Evolutionary conservation across 768 basidiomycete genomes (phyloP).

Genomic region (Albatrellus ellisii): DNA sequence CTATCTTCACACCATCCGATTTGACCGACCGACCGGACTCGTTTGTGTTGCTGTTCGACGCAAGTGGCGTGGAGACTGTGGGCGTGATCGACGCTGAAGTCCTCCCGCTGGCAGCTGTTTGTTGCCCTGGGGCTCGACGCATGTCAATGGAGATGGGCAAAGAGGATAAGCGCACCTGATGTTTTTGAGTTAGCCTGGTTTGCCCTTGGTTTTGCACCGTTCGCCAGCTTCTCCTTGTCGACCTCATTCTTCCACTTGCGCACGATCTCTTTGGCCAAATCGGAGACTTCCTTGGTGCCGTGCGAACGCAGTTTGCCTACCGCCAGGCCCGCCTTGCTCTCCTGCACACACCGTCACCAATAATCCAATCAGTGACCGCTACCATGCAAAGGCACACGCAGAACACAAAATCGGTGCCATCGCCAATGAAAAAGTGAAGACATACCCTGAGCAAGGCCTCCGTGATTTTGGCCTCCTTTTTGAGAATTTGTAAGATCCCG

Average conservation of each 20-base stretch:
- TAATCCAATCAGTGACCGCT: neutral
- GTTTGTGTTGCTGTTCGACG: conserved; percentile 18
- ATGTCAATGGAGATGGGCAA: neutral
- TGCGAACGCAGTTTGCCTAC: conserved; percentile 82
- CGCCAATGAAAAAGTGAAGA: conserved; percentile 18
- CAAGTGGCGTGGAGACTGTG: conserved; percentile 5
- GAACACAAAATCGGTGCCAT: no score
- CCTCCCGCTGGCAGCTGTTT: conserved; percentile 15
- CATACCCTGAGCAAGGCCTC: conserved; percentile 65
- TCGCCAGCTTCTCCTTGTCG: conserved; percentile 43
- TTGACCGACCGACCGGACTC: conserved; percentile 41
- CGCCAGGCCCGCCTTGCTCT: conserved; percentile 85
- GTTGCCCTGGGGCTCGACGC: neutral
- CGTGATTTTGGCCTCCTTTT: conserved; percentile 54
- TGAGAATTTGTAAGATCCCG: conserved; percentile 46
- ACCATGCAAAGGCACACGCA: no score
- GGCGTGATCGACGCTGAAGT: conserved; percentile 14
- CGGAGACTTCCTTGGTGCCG: conserved; percentile 56
- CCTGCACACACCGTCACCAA: conserved; percentile 30
- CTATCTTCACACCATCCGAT: conserved; percentile 50
- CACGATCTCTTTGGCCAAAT: conserved; percentile 82
- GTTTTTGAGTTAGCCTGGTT: conserved; percentile 15
- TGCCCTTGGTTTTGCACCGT: conserved; percentile 19
- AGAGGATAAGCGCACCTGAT: conserved; percentile 23
- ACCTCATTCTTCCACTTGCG: conserved; percentile 88